A percentile compares a stretch with the other conserved stretches of the same genome.
phyloP scores from a whole-genome alignment of 257 asterid genomes.

The Mitragyna speciosa region DNA sequence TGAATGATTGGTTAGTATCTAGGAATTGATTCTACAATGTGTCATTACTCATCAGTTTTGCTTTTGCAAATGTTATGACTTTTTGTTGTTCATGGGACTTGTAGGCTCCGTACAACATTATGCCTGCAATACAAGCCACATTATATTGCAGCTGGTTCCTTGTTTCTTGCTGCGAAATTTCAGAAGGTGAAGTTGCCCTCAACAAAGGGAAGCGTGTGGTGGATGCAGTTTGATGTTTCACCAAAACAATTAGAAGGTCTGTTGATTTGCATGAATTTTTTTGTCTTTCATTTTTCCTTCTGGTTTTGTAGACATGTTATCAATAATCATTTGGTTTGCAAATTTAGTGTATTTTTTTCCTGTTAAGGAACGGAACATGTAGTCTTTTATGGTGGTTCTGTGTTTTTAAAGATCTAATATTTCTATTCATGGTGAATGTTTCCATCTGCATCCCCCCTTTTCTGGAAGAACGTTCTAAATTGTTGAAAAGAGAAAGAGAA shows the following conservation, averaged over 20 bases:
- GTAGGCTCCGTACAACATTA: constrained; percentile 56
- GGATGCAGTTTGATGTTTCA: constrained; percentile 68
- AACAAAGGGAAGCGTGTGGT: constrained; percentile 49
- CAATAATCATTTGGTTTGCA: neutral
- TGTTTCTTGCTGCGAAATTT: constrained; percentile 55
- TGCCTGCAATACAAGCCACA: constrained; percentile 65
- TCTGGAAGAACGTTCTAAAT: neutral
- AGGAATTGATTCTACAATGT: constrained; percentile 6
- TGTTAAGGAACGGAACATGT: neutral
- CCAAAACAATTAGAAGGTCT: constrained; percentile 53
- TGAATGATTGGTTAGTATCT: constrained; percentile 55
- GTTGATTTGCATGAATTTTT: constrained; percentile 3
- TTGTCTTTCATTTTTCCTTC: neutral
- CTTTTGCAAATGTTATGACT: constrained; percentile 1
- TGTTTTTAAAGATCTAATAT: neutral
- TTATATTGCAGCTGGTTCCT: constrained; percentile 61
- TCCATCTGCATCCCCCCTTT: neutral
- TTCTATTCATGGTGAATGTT: neutral
- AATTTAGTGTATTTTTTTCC: neutral
- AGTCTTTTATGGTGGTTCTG: neutral
- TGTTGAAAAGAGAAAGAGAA: neutral
- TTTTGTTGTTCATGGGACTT: constrained; percentile 16
- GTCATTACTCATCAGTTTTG: neutral
- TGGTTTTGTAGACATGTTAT: neutral
- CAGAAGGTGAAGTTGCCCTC: constrained; percentile 50